Evolutionary conservation across 768 basidiomycete genomes (phyloP).

Genomic region (Suillus clintonianus): DNA sequence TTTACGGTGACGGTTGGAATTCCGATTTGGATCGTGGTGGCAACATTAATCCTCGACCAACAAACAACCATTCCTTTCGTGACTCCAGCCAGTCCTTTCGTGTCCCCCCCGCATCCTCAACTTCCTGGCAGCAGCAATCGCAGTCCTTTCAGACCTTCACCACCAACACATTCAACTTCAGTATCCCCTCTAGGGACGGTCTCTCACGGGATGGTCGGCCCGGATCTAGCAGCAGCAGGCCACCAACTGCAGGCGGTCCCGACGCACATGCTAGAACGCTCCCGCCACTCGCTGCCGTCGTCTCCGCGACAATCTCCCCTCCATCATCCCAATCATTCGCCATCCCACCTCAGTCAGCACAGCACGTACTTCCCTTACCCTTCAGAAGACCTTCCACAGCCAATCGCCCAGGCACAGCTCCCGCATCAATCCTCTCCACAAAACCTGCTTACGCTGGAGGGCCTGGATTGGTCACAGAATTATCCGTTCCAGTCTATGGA

Average conservation of each 20-base stretch:
- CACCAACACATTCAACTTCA: constrained; percentile 47
- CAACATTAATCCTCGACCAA: constrained; percentile 32
- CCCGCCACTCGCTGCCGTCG: constrained; percentile 75
- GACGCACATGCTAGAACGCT: constrained; percentile 50
- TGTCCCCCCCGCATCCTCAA: constrained; percentile 49
- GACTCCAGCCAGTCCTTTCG: constrained; percentile 83
- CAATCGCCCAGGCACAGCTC: constrained; percentile 70
- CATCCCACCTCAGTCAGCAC: constrained; percentile 44
- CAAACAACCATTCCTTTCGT: constrained; percentile 71
- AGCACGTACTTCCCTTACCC: constrained; percentile 59
- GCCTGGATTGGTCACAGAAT: constrained; percentile 52
- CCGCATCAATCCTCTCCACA: constrained; percentile 53
- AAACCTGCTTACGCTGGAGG: constrained; percentile 50
- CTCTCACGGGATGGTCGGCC: constrained; percentile 41
- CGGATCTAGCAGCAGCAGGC: constrained; percentile 51
- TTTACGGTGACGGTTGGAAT: constrained; percentile 37
- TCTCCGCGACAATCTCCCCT: constrained; percentile 68
- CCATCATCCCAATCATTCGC: constrained; percentile 41
- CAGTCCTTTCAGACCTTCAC: constrained; percentile 74
- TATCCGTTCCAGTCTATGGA: constrained; percentile 43
- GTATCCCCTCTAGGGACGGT: constrained; percentile 34
- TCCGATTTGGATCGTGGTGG: constrained; percentile 40
- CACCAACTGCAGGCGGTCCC: constrained; percentile 53
- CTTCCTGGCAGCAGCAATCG: constrained; percentile 44
- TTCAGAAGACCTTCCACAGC: constrained; percentile 57